Percentiles rank a stretch among this genome's conserved stretches.
phyloP scores from a whole-genome alignment of 257 asterid species.

The Penstemon eatonii region DNA sequence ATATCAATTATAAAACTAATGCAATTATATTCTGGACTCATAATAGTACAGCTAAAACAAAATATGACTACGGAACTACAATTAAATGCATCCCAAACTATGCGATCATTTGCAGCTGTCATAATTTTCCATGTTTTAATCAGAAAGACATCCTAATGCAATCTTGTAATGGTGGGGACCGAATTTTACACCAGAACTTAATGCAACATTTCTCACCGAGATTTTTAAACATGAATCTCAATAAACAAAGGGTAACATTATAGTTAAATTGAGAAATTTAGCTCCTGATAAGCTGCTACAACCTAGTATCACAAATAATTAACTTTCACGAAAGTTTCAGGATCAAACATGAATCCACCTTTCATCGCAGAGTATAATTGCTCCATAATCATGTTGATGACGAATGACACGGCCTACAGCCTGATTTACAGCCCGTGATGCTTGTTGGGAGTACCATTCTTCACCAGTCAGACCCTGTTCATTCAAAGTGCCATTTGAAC shows the following conservation, averaged over 20 bases:
- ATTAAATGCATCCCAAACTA: background rate
- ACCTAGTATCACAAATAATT: slow-evolving; percentile 15
- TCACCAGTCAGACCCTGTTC: slow-evolving; percentile 84
- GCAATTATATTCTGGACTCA: slow-evolving; percentile 19
- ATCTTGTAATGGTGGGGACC: slow-evolving; percentile 16
- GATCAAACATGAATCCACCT: slow-evolving; percentile 45
- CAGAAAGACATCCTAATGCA: slow-evolving; percentile 7
- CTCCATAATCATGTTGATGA: slow-evolving; percentile 96
- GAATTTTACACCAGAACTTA: slow-evolving; percentile 9
- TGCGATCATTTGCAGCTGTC: background rate
- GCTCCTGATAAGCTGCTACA: slow-evolving; percentile 17
- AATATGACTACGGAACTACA: slow-evolving; percentile 1
- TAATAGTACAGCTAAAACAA: slow-evolving; percentile 12
- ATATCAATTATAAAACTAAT: slow-evolving; percentile 20
- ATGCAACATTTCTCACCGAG: background rate
- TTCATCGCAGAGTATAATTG: slow-evolving; percentile 93
- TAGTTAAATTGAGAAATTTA: background rate
- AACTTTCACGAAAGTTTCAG: slow-evolving; percentile 17
- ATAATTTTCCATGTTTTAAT: slow-evolving; percentile 24
- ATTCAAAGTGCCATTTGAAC: slow-evolving; percentile 24
- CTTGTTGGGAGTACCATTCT: slow-evolving; percentile 98
- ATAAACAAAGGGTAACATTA: background rate
- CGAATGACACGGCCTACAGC: slow-evolving; percentile 99
- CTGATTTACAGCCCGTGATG: slow-evolving; percentile 95
- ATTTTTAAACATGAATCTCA: background rate